Conservation (phyloP, 768 basidiomycete genomes). For the Phlebiopsis gigantea region DNA sequence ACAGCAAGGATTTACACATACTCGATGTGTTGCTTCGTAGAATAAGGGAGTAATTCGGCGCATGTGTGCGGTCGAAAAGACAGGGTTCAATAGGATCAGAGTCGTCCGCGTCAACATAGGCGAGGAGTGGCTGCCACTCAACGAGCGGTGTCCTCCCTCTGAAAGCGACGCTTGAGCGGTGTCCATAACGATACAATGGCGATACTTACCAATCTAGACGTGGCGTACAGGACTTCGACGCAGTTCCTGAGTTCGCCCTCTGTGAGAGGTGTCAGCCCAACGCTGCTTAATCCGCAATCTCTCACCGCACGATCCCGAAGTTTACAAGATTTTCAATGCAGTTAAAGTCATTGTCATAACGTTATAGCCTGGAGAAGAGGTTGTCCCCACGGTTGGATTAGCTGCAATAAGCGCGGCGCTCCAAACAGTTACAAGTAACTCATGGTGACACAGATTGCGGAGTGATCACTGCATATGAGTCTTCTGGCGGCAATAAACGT, state of each 20-base stretch:
- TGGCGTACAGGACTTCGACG: not conserved
- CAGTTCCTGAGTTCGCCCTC: not conserved
- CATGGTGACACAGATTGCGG: not conserved
- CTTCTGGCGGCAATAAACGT: not conserved
- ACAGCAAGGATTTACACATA: not conserved
- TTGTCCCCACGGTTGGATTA: too few species aligned
- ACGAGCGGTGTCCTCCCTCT: too few species aligned
- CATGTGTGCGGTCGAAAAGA: conserved; percentile 25
- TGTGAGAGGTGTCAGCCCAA: not conserved
- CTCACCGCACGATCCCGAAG: too few species aligned
- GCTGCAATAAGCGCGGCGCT: not conserved
- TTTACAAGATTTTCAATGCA: not conserved
- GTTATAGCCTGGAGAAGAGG: not conserved
- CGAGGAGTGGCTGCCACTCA: too few species aligned
- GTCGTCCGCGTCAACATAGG: too few species aligned
- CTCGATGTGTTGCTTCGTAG: conserved; percentile 16
- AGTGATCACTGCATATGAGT: not conserved
- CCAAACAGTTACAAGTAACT: not conserved
- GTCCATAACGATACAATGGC: not conserved
- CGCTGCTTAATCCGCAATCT: not conserved
- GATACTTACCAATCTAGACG: not conserved
- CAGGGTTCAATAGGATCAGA: conserved; percentile 28
- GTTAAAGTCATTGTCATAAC: not conserved
- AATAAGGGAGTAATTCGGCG: conserved; percentile 22
- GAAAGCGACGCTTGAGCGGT: too few species aligned